Percentiles rank a stretch among this genome's conserved stretches.
Evolutionary conservation across 192 early-diverging fungal species (phyloP).

Genomic region (Backusella circina): DNA sequence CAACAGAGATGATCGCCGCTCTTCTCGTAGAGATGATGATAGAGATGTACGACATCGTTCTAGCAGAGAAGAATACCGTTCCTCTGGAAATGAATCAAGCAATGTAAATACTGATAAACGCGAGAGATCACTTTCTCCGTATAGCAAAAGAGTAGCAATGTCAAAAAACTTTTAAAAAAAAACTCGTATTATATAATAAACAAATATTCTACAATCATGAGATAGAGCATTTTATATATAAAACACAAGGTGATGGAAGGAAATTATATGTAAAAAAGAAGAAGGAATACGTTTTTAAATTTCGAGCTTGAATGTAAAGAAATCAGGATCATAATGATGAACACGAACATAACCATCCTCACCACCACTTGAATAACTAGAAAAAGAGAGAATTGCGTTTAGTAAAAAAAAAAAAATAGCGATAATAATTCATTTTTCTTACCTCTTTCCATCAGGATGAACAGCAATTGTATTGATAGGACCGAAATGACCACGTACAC

Average conservation of each 20-base stretch:
- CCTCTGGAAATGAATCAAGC: not conserved
- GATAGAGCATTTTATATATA: not conserved
- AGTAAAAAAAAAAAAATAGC: not conserved
- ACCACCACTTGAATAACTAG: conserved; percentile 87
- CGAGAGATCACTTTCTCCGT: conserved; percentile 14
- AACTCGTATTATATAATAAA: not conserved
- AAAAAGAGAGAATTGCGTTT: not conserved
- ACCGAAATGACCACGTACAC: conserved; percentile 98
- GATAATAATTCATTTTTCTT: not conserved
- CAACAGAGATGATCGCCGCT: not conserved
- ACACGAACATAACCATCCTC: conserved; percentile 98
- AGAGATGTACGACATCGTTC: not conserved
- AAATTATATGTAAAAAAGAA: not conserved
- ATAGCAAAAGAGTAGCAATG: not conserved
- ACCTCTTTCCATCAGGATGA: conserved; percentile 87
- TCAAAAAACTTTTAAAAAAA: conserved; percentile 1
- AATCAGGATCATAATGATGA: conserved; percentile 93
- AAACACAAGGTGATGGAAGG: conserved; percentile 3
- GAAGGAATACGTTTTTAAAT: conserved; percentile 27
- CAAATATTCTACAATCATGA: not conserved
- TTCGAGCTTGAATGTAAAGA: conserved; percentile 87
- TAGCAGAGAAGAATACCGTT: not conserved
- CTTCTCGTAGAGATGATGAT: not conserved
- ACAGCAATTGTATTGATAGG: conserved; percentile 99
- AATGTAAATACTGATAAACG: not conserved